Evolutionary conservation across 2,329 filamentous ascomycete genomes (phyloP), one percentile per base, ranked within the genome.

Genomic region (Monilinia aucupariae): DNA sequence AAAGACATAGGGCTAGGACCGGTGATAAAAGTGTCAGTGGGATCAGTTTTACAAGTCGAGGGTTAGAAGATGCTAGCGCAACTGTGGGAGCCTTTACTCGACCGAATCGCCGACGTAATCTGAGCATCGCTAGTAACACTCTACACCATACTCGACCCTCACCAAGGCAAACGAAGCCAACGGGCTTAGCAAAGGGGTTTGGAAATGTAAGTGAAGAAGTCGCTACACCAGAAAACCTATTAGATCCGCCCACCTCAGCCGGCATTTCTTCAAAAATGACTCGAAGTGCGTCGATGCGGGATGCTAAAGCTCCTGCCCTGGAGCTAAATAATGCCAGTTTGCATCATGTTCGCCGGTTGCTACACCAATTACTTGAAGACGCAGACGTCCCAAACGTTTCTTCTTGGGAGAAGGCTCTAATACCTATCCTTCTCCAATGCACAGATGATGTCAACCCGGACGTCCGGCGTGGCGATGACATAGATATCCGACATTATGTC

Each of bases 401-500:
- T 2, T 88, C 88, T 34, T 99, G 94, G 94, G 90, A 97, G 73
- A 92, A 87, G 68, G 91, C 93, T 0, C 79, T 99, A 15, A 83
- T 97, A 58, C 94, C 94, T 0, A 96, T 99, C 59, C 81, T 99
- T 25, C 80, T 97, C 27, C 89, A 89, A 69, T 94, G 92, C 67
- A 96, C 93, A 0, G 92, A 97, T 68, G 94, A 97, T 72, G 92
- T 99, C 4, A 89, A 96, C 66, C 94, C 94, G 1, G 90, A 97
- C 74, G 90, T 97, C 51, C 88, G 92, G 63, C 84, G 85, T 62
- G 92, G 92, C 34, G 94, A 99, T 74, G 90, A 94, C 72, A 97
- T 99, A 81, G 94, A 99, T 74, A 94, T 99, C 64, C 85, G 94
- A 4, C 92, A 97, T 74, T 99, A 97, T 72, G 91, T 99, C 66